phyloP scores from a whole-genome alignment of 306 rosid genomes.

The Medicago ruthenica region DNA sequence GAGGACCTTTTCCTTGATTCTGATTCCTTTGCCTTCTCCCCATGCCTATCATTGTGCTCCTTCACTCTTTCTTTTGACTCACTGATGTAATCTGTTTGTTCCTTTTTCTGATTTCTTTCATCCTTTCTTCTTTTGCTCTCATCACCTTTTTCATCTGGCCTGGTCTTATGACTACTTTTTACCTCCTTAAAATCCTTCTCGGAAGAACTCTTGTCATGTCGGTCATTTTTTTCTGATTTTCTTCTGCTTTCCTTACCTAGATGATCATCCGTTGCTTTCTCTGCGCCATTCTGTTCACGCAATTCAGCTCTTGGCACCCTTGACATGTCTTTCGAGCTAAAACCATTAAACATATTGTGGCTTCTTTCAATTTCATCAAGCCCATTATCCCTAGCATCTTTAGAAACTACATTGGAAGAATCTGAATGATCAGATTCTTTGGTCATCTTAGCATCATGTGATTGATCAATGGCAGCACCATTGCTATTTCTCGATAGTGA shows the following conservation, averaged over 20 bases:
- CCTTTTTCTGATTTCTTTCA: slow-evolving; percentile 65
- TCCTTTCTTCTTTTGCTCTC: slow-evolving; percentile 67
- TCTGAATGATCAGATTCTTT: slow-evolving; percentile 47
- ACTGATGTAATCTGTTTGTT: slow-evolving; percentile 57
- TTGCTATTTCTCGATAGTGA: slow-evolving; percentile 48
- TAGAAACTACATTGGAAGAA: slow-evolving; percentile 50
- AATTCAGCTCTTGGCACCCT: slow-evolving; percentile 52
- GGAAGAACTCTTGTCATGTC: slow-evolving; percentile 51
- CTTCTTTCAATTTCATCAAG: slow-evolving; percentile 51
- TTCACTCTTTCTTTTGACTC: slow-evolving; percentile 68
- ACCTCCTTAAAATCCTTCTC: slow-evolving; percentile 64
- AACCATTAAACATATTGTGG: slow-evolving; percentile 50
- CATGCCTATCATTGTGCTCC: slow-evolving; percentile 54
- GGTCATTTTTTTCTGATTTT: slow-evolving; percentile 59
- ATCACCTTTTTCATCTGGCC: slow-evolving; percentile 61
- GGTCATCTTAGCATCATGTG: slow-evolving; percentile 50
- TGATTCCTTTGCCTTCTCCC: slow-evolving; percentile 68
- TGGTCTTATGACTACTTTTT: slow-evolving; percentile 59
- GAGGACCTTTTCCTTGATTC: slow-evolving; percentile 75
- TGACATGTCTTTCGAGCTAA: slow-evolving; percentile 46
- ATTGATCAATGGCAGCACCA: slow-evolving; percentile 45
- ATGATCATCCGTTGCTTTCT: slow-evolving; percentile 50
- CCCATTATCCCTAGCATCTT: slow-evolving; percentile 49
- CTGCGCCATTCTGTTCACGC: slow-evolving; percentile 48
- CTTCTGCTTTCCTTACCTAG: slow-evolving; percentile 55